Evolutionary conservation across 345 rosid genomes (phyloP).

Genomic region (Hibiscus mutabilis): DNA sequence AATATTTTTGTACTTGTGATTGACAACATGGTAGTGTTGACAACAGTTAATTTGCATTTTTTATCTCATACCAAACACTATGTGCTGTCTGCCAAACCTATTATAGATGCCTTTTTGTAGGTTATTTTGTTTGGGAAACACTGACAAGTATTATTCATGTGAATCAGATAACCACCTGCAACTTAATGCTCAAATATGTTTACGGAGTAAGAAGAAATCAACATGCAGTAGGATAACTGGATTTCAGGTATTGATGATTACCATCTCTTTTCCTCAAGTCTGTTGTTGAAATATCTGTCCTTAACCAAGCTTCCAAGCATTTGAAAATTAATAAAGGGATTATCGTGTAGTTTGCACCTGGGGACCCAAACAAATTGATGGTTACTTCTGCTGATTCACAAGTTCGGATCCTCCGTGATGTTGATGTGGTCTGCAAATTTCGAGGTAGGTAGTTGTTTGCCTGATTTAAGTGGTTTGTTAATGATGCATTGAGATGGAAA

Average conservation of each 20-base stretch:
- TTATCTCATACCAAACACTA: background rate
- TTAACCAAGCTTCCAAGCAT: background rate
- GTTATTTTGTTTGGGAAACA: constrained; percentile 15
- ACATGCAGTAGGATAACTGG: constrained; percentile 40
- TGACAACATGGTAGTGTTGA: background rate
- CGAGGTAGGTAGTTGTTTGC: constrained; percentile 21
- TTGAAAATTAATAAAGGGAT: constrained; percentile 1
- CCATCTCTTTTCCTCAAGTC: background rate
- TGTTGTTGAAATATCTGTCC: background rate
- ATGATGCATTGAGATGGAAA: constrained; percentile 4
- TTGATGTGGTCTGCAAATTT: constrained; percentile 31
- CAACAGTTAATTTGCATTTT: background rate
- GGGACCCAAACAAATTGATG: constrained; percentile 31
- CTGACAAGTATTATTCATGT: constrained; percentile 27
- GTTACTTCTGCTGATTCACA: constrained; percentile 40
- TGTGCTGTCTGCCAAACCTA: background rate
- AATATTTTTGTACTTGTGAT: background rate
- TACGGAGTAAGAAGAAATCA: constrained; percentile 39
- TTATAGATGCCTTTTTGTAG: constrained; percentile 3
- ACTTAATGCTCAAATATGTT: constrained; percentile 22
- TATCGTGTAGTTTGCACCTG: constrained; percentile 32
- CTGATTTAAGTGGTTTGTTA: constrained; percentile 1
- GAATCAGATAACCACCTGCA: constrained; percentile 34
- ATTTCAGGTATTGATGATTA: constrained; percentile 27
- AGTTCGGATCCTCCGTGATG: constrained; percentile 27